These are phyloP conservation scores for Apiospora rasikravindrae DNA, from an alignment of 2,329 filamentous ascomycete genomes.

Conservation along the genomic window DNA sequence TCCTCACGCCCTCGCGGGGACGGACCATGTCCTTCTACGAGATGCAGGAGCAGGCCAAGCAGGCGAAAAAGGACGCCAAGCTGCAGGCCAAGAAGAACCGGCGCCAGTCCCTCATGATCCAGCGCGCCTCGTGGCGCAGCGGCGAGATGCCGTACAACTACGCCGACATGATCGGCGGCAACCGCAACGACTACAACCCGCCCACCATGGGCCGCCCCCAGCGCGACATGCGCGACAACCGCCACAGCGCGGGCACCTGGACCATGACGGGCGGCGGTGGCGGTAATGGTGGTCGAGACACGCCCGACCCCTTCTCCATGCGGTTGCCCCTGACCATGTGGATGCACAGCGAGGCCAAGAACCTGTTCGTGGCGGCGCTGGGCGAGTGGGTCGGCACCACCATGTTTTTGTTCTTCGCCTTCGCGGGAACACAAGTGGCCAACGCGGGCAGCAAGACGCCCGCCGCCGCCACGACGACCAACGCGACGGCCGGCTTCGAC, in stretches of 20 bases:
- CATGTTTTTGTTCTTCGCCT: slow-evolving; percentile 51
- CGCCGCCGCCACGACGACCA: slow-evolving; percentile 24
- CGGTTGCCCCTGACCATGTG: slow-evolving; percentile 50
- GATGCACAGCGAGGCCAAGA: slow-evolving; percentile 54
- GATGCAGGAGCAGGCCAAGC: slow-evolving; percentile 26
- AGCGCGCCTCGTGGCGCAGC: slow-evolving; percentile 23
- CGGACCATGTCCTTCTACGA: slow-evolving; percentile 29
- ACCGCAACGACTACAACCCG: slow-evolving; percentile 24
- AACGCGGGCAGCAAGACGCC: slow-evolving; percentile 35
- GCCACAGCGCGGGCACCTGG: not conserved
- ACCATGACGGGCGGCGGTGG: not conserved
- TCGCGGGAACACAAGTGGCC: slow-evolving; percentile 46
- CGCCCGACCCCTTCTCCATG: slow-evolving; percentile 31
- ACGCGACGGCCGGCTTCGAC: slow-evolving; percentile 25
- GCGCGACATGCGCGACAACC: not conserved
- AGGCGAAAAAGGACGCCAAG: slow-evolving; percentile 9
- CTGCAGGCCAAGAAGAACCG: slow-evolving; percentile 1
- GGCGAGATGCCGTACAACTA: slow-evolving; percentile 27
- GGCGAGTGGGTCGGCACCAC: slow-evolving; percentile 49
- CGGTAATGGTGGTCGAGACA: not conserved
- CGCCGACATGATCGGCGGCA: slow-evolving; percentile 26
- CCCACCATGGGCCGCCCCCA: slow-evolving; percentile 23
- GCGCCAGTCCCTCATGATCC: not conserved
- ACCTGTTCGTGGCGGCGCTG: slow-evolving; percentile 44
- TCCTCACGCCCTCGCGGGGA: slow-evolving; percentile 19